These are phyloP conservation scores for Hyparrhenia diplandra DNA, from an alignment of 176 grass and related monocot genomes.

Conservation along the genomic window DNA sequence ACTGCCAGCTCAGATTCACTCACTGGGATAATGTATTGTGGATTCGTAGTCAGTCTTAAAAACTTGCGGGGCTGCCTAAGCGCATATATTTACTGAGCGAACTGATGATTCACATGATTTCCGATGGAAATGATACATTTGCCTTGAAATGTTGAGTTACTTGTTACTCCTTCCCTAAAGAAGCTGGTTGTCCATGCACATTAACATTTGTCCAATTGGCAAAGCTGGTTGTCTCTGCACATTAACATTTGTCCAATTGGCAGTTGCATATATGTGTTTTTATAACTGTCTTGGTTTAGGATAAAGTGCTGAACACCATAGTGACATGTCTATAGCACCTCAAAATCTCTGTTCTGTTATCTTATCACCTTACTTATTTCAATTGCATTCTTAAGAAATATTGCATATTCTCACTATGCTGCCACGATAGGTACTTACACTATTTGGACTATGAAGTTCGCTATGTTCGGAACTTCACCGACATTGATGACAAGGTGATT, in stretches of 20 bases:
- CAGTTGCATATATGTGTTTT: neutral
- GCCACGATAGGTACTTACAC: constrained; percentile 61
- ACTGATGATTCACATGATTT: neutral
- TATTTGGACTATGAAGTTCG: constrained; percentile 72
- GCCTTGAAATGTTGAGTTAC: neutral
- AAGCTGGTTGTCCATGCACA: neutral
- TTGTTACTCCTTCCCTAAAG: neutral
- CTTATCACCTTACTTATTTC: neutral
- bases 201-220: neutral
- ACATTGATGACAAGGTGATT: constrained; percentile 97
- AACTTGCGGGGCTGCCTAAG: neutral
- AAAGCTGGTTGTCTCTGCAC: neutral
- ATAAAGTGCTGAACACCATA: neutral
- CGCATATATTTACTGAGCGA: neutral
- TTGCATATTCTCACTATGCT: neutral
- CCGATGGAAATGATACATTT: neutral
- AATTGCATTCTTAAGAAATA: neutral
- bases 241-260: neutral
- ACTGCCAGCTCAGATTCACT: neutral
- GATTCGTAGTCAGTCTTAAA: neutral
- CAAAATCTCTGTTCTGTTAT: neutral
- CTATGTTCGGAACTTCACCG: constrained; percentile 91
- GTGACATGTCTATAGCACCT: neutral
- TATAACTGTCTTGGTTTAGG: neutral
- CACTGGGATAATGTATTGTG: neutral